Evolutionary conservation across 192 early-diverging fungal species (phyloP), one percentile per base, ranked within the genome.

Genomic region (Coemansia sp.): DNA sequence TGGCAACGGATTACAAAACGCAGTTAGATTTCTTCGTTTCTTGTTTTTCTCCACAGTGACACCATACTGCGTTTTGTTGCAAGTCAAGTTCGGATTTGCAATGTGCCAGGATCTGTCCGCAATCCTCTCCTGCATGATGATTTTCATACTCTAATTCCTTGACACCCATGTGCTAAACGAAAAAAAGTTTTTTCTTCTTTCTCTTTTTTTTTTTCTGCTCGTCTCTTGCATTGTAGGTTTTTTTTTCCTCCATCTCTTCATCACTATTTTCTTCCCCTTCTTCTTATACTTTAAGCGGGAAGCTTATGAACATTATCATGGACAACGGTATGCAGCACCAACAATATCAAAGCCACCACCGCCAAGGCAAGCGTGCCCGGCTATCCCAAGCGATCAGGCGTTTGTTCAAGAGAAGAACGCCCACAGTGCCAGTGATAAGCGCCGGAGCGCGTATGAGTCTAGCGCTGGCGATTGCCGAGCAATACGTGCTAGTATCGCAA

Each of bases 391-490:
- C 54, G 2, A 2, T 55, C 14, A 19, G n/a, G 16, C 54, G 54
- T n/a, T 3, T 38, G 14, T 38, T 55, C 6, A n/a, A 22, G 24
- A 16, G 16, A n/a, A 18, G 33, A 31, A 31, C 21, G 32, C 28
- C 28, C 18, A 16, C 29, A 25, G 28, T 5, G n/a, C 50, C 33
- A 0, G 53, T 16, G 1, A 49, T 59, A 21, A 70, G 61, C 61
- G 58, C 56, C n/a, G 25, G 23, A 1, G 59, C 38, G 12, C 64
- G 64, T 14, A 68, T 75, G 72, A 45, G 56, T 19, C 27, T 69
- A 42, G 72, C 72, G 2, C 30, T 75, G 33, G 72, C 72, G 3
- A 60, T 75, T 23, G 72, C 72, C 5, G 58, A 65, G 42, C 72
- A 75, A 59, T 75, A 75, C 47, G 62, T 75, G 12, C 25, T 66